Evolutionary conservation across 2,329 filamentous ascomycete species (phyloP).

Genomic region (Ceratocystis variospora): DNA sequence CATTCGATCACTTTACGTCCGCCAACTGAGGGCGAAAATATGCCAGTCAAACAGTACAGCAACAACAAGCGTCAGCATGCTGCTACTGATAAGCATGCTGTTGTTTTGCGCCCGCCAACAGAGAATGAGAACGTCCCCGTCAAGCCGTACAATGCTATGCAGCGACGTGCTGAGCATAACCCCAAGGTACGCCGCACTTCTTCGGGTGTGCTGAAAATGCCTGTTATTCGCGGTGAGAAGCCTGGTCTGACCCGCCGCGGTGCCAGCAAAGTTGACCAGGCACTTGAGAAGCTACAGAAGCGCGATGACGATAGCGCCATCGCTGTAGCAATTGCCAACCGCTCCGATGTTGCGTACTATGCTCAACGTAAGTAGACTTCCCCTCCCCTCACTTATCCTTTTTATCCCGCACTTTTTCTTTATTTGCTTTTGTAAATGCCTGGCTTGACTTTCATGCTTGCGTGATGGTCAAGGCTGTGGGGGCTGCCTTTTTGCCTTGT

Average conservation of each 20-base stretch:
- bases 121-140: conserved; percentile 12
- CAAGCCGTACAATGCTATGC: conserved; percentile 6
- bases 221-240: conserved; percentile 25
- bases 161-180: conserved; percentile 12
- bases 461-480: neutral
- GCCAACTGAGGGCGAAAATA: conserved; percentile 6
- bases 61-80: neutral
- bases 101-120: conserved; percentile 17
- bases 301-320: conserved; percentile 24
- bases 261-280: conserved; percentile 9
- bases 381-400: conserved; percentile 5
- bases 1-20: conserved; percentile 7
- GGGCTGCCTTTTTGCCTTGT: conserved; percentile 6
- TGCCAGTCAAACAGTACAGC: neutral
- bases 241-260: conserved; percentile 28
- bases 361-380: conserved; percentile 29
- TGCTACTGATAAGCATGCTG: neutral
- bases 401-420: neutral
- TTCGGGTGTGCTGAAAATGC: conserved; percentile 23
- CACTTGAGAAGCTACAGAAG: conserved; percentile 13
- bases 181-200: conserved; percentile 11
- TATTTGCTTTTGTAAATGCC: conserved; percentile 1
- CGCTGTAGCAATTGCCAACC: conserved; percentile 35
- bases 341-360: conserved; percentile 42
- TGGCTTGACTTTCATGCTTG: neutral